These are phyloP conservation scores for Fusarium avenaceum DNA, from an alignment of 2,329 filamentous ascomycete species.

Conservation along the genomic window DNA sequence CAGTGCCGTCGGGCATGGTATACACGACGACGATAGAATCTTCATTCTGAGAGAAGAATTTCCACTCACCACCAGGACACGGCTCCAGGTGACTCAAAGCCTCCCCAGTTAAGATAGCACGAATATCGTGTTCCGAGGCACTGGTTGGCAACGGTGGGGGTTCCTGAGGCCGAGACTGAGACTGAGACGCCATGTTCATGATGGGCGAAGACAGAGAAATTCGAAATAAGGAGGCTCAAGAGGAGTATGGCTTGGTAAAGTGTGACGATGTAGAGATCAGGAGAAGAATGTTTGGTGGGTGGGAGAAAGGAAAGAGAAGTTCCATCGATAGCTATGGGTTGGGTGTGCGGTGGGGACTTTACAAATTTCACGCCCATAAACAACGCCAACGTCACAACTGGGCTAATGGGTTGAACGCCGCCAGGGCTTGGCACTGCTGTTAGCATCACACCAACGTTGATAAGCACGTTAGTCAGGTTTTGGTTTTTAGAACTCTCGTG, in stretches of 20 bases:
- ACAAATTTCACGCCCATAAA: constrained; percentile 7
- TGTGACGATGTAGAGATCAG: neutral
- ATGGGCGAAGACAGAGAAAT: neutral
- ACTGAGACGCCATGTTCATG: constrained; percentile 1
- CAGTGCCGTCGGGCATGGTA: neutral
- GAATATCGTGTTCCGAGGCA: constrained; percentile 11
- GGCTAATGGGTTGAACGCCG: neutral
- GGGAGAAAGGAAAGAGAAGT: constrained; percentile 1
- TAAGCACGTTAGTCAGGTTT: neutral
- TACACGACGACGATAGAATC: constrained; percentile 12
- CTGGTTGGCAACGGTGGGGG: neutral
- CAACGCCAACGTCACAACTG: neutral
- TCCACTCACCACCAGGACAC: constrained; percentile 29
- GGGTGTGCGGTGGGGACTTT: neutral
- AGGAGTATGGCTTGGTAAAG: too few species aligned
- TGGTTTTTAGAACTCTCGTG: neutral
- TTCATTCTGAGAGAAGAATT: constrained; percentile 1
- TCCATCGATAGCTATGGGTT: neutral
- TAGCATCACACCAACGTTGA: neutral
- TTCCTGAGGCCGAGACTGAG: constrained; percentile 1
- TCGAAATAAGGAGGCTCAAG: neutral
- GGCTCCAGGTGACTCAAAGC: constrained; percentile 29
- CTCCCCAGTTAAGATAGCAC: constrained; percentile 8
- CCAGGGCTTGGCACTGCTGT: constrained; percentile 3
- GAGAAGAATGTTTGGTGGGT: constrained; percentile 4